Conservation (phyloP, 768 basidiomycete species). For the Suillus sp. region DNA sequence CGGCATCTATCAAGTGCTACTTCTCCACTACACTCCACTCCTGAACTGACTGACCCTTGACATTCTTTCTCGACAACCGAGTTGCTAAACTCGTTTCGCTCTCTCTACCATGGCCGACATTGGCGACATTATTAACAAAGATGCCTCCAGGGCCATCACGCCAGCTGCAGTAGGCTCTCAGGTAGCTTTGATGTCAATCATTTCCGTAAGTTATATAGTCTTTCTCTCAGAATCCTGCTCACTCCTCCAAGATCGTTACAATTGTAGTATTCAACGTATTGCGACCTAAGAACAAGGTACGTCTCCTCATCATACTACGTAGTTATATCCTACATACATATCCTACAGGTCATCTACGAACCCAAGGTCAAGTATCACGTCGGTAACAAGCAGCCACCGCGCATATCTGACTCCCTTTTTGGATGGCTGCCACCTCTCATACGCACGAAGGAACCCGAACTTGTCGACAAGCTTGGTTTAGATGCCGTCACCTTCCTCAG, state of each 20-base stretch:
- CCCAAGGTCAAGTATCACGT: constrained; percentile 92
- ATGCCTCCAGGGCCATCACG: constrained; percentile 62
- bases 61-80: constrained; percentile 23
- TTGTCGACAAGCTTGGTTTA: constrained; percentile 85
- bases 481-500: constrained; percentile 94
- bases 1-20: constrained; percentile 3
- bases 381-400: constrained; percentile 75
- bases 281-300: constrained; percentile 86
- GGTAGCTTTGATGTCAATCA: constrained; percentile 66
- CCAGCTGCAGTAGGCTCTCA: constrained; percentile 82
- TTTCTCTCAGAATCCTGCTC: constrained; percentile 10
- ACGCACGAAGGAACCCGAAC: constrained; percentile 83
- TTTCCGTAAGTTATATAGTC: constrained; percentile 59
- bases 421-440: constrained; percentile 91
- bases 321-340: background rate
- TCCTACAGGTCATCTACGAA: constrained; percentile 77
- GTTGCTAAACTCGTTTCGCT: constrained; percentile 22
- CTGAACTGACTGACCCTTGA: constrained; percentile 18
- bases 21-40: background rate
- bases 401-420: constrained; percentile 78
- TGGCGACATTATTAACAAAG: constrained; percentile 36
- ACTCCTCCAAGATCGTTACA: constrained; percentile 53
- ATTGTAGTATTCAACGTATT: constrained; percentile 80
- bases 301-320: constrained; percentile 15
- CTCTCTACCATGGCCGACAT: constrained; percentile 34